Base-by-base conservation (phyloP, 179 eudicot genomes). In the Amaranthus tricolor region DNA sequence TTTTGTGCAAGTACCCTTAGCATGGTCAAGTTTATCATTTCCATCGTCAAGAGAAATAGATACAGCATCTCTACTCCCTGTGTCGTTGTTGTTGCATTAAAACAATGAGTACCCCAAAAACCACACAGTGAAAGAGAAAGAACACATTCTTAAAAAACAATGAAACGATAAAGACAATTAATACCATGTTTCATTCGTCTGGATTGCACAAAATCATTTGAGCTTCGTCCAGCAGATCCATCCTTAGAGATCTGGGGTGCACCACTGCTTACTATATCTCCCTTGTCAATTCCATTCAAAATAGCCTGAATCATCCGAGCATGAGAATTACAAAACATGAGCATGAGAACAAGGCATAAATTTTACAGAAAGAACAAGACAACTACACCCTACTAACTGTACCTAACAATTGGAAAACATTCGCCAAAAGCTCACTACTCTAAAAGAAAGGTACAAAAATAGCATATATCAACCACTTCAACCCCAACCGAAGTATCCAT, bases 281-380 rank as follows among this genome's bases (percentile, higher is more conserved):
- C 99, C 77, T 89, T 89, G 81, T 89, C 97, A 85, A 96, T 96
- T 43, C 96, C 97, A 82, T 90, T 82, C 80, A 96, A 75, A 58
- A 91, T 82, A 82, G 69, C 85, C 99, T 96, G 85, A 67, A 56
- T 53, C 62, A 77, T 52, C 63, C 76, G 14, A 62, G 12, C 49
- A 74, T 85, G n/a, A 85, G 75, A 62, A 44, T 43, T 10, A 75
- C 49, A 77, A 67, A 68, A 70, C 47, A 31, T 31, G 40, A 31
- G 40, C 40, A 31, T 31, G 40, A 31, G 40, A 31, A 31, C 40
- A 13, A 10, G 13, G n/a, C 3, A 14, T 44, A 56, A 47, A 44
- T 10, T 55, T 53, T 31, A 31, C 3, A 31, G 53, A 10, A 55
- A 55, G 5, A 58, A 44, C 43, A 55, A 50, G 20, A 43, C 14